phyloP scores from a whole-genome alignment of 805 yeast genomes.

The Wickerhamomyces alni region DNA sequence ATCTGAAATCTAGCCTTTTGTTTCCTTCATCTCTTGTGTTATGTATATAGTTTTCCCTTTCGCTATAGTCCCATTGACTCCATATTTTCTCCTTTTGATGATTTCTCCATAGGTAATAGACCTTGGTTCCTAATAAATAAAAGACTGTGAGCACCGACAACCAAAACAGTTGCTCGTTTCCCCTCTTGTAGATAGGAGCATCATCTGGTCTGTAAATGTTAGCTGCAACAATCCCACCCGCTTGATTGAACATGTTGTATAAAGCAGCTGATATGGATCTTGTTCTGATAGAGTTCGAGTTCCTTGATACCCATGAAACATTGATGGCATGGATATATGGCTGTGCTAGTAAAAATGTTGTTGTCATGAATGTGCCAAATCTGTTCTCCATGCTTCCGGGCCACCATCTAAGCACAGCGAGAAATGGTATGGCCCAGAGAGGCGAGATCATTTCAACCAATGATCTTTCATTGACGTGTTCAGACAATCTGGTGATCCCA shows the following conservation, averaged over 20 bases:
- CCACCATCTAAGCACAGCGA: constrained; percentile 32
- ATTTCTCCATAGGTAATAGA: constrained; percentile 27
- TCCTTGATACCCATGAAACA: constrained; percentile 55
- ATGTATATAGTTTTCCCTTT: constrained; percentile 40
- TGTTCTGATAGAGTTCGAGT: constrained; percentile 53
- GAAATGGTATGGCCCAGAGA: constrained; percentile 28
- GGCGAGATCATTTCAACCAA: constrained; percentile 23
- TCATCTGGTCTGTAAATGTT: constrained; percentile 55
- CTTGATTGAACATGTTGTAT: constrained; percentile 59
- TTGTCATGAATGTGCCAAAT: constrained; percentile 36
- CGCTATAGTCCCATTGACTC: constrained; percentile 42
- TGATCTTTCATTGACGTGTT: constrained; percentile 26
- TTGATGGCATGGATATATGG: constrained; percentile 46
- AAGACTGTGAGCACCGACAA: constrained; percentile 2
- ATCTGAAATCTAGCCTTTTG: constrained; percentile 49
- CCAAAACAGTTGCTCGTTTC: constrained; percentile 32
- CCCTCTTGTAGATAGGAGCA: constrained; percentile 51
- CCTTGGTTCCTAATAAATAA: constrained; percentile 14
- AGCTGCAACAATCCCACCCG: constrained; percentile 47
- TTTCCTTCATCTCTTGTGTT: constrained; percentile 49
- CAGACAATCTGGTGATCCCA: constrained; percentile 31
- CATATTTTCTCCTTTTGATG: constrained; percentile 40
- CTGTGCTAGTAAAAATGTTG: constrained; percentile 30
- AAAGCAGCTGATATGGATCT: constrained; percentile 60
- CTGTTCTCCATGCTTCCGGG: constrained; percentile 27